Percentiles rank a stretch among this genome's conserved stretches.
phyloP scores from a whole-genome alignment of 768 basidiomycete species.

The Termitomyces sp. region DNA sequence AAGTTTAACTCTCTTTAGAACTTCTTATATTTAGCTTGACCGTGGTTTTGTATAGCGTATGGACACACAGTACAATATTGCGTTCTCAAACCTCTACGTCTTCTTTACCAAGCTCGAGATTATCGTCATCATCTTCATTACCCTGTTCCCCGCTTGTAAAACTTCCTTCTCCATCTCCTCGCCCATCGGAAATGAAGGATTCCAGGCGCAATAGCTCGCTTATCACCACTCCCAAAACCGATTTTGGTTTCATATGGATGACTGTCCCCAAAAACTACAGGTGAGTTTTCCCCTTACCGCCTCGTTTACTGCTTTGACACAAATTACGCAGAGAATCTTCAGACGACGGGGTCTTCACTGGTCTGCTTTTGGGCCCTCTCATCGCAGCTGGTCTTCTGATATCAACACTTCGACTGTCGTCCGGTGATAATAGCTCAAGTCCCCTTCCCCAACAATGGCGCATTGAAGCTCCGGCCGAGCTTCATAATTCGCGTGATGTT shows the following conservation, averaged over 20 bases:
- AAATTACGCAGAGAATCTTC: conserved; percentile 53
- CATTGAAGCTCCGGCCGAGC: conserved; percentile 66
- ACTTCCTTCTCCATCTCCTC: conserved; percentile 34
- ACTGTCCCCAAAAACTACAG: conserved; percentile 86
- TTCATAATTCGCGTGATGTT: conserved; percentile 38
- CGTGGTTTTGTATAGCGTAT: conserved; percentile 58
- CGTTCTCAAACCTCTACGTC: conserved; percentile 15
- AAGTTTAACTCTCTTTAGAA: conserved; percentile 35
- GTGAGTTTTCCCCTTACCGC: conserved; percentile 26
- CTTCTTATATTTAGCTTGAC: conserved; percentile 49
- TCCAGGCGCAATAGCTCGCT: conserved; percentile 31
- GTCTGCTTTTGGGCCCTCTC: conserved; percentile 79
- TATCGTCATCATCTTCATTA: conserved; percentile 13
- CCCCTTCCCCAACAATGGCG: conserved; percentile 65
- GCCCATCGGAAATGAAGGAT: conserved; percentile 40
- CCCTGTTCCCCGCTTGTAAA: conserved; percentile 8
- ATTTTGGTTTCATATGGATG: conserved; percentile 84
- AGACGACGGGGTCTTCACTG: conserved; percentile 86
- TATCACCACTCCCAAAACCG: conserved; percentile 34
- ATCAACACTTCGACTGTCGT: conserved; percentile 37
- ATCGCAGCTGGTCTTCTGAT: conserved; percentile 68
- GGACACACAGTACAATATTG: conserved; percentile 50
- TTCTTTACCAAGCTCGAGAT: conserved; percentile 3
- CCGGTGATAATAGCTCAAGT: conserved; percentile 20
- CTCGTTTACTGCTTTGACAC: conserved; percentile 6